Base-by-base conservation (phyloP, 441 rosid genomes). In the Omphalea diandra region DNA sequence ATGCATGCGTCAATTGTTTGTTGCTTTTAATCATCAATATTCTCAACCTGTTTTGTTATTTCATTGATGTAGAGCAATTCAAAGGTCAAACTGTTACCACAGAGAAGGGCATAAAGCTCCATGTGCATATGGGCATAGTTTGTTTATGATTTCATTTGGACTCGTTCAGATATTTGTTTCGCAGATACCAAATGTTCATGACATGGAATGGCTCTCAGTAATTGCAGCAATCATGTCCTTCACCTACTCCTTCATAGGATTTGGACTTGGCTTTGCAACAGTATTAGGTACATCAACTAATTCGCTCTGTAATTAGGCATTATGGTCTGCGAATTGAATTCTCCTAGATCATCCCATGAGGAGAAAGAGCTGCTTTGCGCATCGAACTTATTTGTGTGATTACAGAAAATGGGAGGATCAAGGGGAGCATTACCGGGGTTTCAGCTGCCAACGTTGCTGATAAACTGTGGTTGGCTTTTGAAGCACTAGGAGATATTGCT, bases 401-500 rank as follows among this genome's bases (percentile, higher is more conserved):
- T 67, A 74, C 81, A 91, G 94, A 77, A 71, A 84, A 90, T 49
- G 83, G 83, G 58, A 38, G 35, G 52, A 80, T 92, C 9, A 65
- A 80, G 58, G 98, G 98, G 67, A 83, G 88, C 65, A 60, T 87
- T 29, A 70, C 33, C 0, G 97, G 97, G 75, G 90, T 79, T 17
- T 82, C 90, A 6, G 73, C 90, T 52, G 59, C 82, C 49, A 80
- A 54, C 59, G 17, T 49, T 27, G 84, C 79, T 46, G 82, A 80
- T 58, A 93, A 90, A 74, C 33, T 87, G 33, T 83, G 82, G 84
- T 38, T 84, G 70, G 71, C 72, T 65, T 86, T 87, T 74, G 84
- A 87, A 76, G 95, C 90, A 17, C 80, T 93, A 12, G 93, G 89
- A 63, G 88, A 93, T 82, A 82, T 93, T 73, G 97, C 96, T 36